Evolutionary conservation across 73 alveolate genomes (phyloP), one percentile per base, ranked within the genome.

Genomic region (Blepharisma japonicum): DNA sequence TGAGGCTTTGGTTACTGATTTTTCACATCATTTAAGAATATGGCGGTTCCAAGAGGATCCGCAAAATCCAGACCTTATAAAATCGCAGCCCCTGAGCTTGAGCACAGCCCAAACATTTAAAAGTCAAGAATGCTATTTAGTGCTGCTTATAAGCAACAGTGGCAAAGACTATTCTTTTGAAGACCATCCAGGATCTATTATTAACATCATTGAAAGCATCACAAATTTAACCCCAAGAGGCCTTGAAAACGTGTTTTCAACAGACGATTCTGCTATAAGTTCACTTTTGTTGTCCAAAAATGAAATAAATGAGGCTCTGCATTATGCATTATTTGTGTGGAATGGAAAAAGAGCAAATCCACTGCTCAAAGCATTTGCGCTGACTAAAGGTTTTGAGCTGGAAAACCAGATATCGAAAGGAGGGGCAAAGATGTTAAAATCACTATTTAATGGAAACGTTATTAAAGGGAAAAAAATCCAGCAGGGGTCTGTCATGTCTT

Each of bases 171-270:
- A 72, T 68, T 84, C 80, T 47, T 77, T 88, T 18, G 90, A 56
- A 9, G 78, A 83, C 55, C 85, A 88, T 77, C 96, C 96, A 1
- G 92, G 88, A 38, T 66, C 90, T 23, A 87, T 96, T 77, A 89
- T 97, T 98, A 98, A 97, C 32, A 81, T 96, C 21, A 96, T 96
- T 23, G 97, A 94, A 80, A 88, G 95, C 55, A 82, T 92, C 51
- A 84, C 93, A 5, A 96, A 96, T 70, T 83, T 96, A 79, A 96
- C 99, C 9, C 99, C 99, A n/a, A 66, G 99, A 51, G 99, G 99
- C 20, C 89, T 96, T 42, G 81, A 84, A 61, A 82, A 86, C 68
- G 89, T 95, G 38, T 87, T 96, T 50, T 89, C 98, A 6, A 81
- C 91, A 9, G 85, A 80, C 47, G 94, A 89, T 49, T 45, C 82